Conservation (phyloP, 1,284 basidiomycete genomes). For the Tilletia horrida region DNA sequence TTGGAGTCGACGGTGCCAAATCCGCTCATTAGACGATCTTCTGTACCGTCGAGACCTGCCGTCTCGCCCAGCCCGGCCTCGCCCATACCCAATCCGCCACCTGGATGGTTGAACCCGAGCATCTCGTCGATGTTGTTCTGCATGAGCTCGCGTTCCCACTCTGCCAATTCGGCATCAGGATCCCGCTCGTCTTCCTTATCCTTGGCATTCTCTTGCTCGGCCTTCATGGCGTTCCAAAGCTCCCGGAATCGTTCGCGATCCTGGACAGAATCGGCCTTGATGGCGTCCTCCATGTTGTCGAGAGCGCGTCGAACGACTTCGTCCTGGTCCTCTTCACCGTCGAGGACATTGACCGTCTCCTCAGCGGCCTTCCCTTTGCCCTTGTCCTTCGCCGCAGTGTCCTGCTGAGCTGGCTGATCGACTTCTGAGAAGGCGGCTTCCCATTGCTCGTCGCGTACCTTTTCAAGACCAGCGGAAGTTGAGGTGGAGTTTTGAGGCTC, state of each 20-base stretch:
- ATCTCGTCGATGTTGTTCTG: slow-evolving; percentile 60
- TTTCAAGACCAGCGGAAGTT: not conserved
- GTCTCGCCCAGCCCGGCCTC: slow-evolving; percentile 37
- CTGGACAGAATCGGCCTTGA: slow-evolving; percentile 38
- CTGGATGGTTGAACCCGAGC: slow-evolving; percentile 57
- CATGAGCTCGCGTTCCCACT: slow-evolving; percentile 66
- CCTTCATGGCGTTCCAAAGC: slow-evolving; percentile 49
- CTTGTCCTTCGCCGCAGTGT: slow-evolving; percentile 32
- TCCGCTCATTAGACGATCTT: slow-evolving; percentile 42
- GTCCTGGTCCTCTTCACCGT: slow-evolving; percentile 45
- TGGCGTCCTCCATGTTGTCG: slow-evolving; percentile 44
- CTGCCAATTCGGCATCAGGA: slow-evolving; percentile 59
- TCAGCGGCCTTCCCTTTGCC: slow-evolving; percentile 48
- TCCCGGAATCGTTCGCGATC: slow-evolving; percentile 49
- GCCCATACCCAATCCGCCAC: slow-evolving; percentile 47
- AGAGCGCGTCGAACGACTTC: slow-evolving; percentile 41
- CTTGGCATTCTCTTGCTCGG: slow-evolving; percentile 20
- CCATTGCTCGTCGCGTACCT: slow-evolving; percentile 3
- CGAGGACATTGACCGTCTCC: slow-evolving; percentile 23
- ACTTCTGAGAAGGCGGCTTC: slow-evolving; percentile 38
- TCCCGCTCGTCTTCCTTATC: slow-evolving; percentile 30
- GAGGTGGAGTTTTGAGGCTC: not conserved
- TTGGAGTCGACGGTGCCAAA: slow-evolving; percentile 43
- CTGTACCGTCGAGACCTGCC: slow-evolving; percentile 45
- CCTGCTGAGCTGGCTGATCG: slow-evolving; percentile 49